Base-by-base conservation (phyloP, 352 stramenopile genomes). In the Globisporangium middletonii region DNA sequence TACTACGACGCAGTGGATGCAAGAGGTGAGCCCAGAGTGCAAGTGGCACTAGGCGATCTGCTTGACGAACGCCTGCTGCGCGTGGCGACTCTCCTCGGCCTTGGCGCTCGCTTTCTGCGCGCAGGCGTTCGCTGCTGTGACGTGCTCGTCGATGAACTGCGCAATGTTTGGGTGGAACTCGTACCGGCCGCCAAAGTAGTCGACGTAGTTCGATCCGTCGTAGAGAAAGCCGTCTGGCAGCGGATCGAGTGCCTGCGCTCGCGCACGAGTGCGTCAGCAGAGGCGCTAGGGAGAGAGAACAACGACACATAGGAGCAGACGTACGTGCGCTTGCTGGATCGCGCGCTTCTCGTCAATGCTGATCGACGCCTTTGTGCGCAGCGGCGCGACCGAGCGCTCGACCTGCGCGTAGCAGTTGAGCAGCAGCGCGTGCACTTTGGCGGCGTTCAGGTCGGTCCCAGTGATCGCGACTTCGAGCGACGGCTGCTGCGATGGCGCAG, bases 91-190 rank as follows among this genome's bases (percentile, higher is more conserved):
- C 64, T 77, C 69, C 18, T 77, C 70, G 18, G 81, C 71, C 51
- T 88, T 79, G 15, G 65, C 38, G 47, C 83, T 87, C 15, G 70
- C 67, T 15, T 65, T 56, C 35, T 74, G 64, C 3, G 67, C 60
- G 15, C 59, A 57, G 27, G 83, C 76, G 46, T 89, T 88, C 18
- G 65, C 54, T 9, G 52, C 57, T 4, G 64, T 60, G 35, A 92
- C 53, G 50, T 89, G 69, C 41, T 81, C 74, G 18, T 89, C 74
- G 48, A 92, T 75, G 44, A 92, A 87, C 53, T 81, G 61, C 13
- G 75, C 65, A 54, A 92, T 89, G 42, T 70, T 65, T 0, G 83
- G 82, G 44, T 92, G 79, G 56, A 89, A 92, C 59, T 89, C 79
- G 59, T 88, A 85, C 26, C 77, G 69, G 0, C 74, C 77, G 16